Evolutionary conservation across 2,329 filamentous ascomycete species (phyloP), one percentile per base, ranked within the genome.

Genomic region (Penicillium sp.): DNA sequence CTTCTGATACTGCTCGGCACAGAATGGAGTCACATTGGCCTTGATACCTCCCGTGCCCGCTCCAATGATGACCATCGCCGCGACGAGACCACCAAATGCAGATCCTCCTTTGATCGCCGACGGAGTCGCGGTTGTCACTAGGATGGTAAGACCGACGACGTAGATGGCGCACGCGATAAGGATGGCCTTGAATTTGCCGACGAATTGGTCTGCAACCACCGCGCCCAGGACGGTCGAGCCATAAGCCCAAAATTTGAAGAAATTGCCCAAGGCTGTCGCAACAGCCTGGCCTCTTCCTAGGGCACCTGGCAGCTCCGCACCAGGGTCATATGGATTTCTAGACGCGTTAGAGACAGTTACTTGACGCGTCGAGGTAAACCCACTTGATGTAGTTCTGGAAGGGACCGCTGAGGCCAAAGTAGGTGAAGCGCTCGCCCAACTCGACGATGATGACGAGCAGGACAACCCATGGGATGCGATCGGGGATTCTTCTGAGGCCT

Each of bases 1-100:
- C 8, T 51, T 65, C 44, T 58, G 50, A 63, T 87, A 85, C 74
- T 89, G 87, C 62, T 88, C 86, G 44, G 85, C 85, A 53, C 85
- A 84, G 51, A 82, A 69, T 13, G 79, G 80, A 31, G 76, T 75
- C 45, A 82, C 80, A 72, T 88, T 88, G 55, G 85, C 82, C 75
- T 89, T 89, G 58, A 89, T 88, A 35, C 85, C 85, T 56, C 86
- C 86, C 0, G 85, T 87, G 30, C 86, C 86, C 9, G 88, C 70
- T 29, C 85, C 86, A 63, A 88, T 86, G 61, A 88, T 70, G 63
- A 88, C 78, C 66, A 85, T 76, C n/a, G 83, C 78, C 19, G 79
- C 69, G 35, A 83, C 71, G 62, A 85, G 78, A 7, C 79, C 80
- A 26, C 74, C 78, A 7, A 85, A 70, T 1, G 80, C 77, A 30